Conservation (phyloP, 2,329 filamentous ascomycete genomes). For the Monilinia laxa region DNA sequence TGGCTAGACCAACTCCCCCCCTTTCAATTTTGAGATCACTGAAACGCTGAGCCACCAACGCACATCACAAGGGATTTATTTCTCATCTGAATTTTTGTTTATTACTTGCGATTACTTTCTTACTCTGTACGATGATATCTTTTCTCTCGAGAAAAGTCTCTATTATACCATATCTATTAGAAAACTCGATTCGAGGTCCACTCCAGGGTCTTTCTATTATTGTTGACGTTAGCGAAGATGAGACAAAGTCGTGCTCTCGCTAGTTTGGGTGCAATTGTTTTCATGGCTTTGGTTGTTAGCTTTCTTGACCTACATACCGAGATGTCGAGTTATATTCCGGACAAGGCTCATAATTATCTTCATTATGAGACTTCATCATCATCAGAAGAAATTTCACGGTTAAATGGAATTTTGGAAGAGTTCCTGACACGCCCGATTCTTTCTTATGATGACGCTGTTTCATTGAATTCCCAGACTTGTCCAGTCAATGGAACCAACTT, state of each 20-base stretch:
- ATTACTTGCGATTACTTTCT: not conserved
- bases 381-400: not conserved
- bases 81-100: not conserved
- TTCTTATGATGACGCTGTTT: slow-evolving; percentile 27
- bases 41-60: slow-evolving; percentile 5
- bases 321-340: slow-evolving; percentile 8
- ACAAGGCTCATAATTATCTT: slow-evolving; percentile 16
- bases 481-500: slow-evolving; percentile 29
- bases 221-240: not conserved
- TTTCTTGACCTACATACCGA: slow-evolving; percentile 6
- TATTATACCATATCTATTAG: not conserved
- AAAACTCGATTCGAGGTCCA: not conserved
- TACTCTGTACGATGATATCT: not conserved
- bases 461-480: slow-evolving; percentile 25
- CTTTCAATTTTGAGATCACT: not conserved
- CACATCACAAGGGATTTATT: not conserved
- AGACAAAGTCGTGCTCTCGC: slow-evolving; percentile 5
- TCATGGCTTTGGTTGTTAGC: slow-evolving; percentile 9
- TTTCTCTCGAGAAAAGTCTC: not conserved
- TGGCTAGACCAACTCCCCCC: no score
- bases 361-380: not conserved
- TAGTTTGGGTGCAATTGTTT: not conserved
- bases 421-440: slow-evolving; percentile 24
- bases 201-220: not conserved
- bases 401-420: slow-evolving; percentile 12